phyloP scores from a whole-genome alignment of 2,329 filamentous ascomycete genomes.

The Pseudogymnoascus sp. region DNA sequence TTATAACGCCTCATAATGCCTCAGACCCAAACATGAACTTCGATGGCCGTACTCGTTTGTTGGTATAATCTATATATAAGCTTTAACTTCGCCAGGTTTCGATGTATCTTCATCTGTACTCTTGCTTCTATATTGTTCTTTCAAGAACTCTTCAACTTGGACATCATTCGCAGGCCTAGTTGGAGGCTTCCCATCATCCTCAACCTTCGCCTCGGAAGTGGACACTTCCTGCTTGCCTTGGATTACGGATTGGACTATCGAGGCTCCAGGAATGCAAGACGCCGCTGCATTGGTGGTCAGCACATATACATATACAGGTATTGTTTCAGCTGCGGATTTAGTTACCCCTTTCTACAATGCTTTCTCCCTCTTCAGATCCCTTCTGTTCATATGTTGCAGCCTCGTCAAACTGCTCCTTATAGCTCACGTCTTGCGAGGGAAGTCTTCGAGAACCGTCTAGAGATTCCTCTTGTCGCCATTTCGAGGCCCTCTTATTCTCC shows the following conservation, averaged over 20 bases:
- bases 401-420: conserved; percentile 23
- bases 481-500: conserved; percentile 14
- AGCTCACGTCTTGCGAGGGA: conserved; percentile 18
- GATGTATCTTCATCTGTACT: neutral
- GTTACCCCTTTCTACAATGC: conserved; percentile 20
- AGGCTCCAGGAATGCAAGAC: conserved; percentile 19
- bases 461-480: conserved; percentile 13
- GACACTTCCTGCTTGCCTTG: conserved; percentile 12
- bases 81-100: neutral
- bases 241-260: conserved; percentile 12
- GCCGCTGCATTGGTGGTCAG: conserved; percentile 16
- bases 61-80: neutral
- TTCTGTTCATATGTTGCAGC: conserved; percentile 15
- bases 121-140: conserved; percentile 23
- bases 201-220: conserved; percentile 7
- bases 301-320: neutral
- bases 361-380: conserved; percentile 11
- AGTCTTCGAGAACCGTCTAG: conserved; percentile 18
- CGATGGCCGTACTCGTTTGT: neutral
- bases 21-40: neutral
- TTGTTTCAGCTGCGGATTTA: neutral
- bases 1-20: neutral
- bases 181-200: conserved; percentile 15
- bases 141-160: conserved; percentile 26
- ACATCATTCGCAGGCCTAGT: conserved; percentile 24